A percentile compares a stretch with the other conserved stretches of the same genome.
Evolutionary conservation across 371 early-diverging fungal genomes (phyloP).

Genomic region (Batrachochytrium dendrobatidis): DNA sequence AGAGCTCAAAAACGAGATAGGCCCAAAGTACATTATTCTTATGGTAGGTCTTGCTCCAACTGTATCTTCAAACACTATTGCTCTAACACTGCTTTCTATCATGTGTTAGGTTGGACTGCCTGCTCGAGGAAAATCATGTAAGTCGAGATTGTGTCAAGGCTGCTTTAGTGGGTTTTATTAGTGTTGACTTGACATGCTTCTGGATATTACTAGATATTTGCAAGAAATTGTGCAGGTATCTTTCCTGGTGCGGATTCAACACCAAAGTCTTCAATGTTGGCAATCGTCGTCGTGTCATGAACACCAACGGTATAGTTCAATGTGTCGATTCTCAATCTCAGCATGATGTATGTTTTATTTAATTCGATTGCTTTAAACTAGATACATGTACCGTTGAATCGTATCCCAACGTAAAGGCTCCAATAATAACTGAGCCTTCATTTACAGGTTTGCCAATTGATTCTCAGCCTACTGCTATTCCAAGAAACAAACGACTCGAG

Average conservation of each 20-base stretch:
- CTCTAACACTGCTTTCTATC: background rate
- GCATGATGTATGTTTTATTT: too few relatives aligned
- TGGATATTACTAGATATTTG: slow-evolving; percentile 54
- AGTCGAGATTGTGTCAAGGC: background rate
- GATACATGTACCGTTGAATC: too few relatives aligned
- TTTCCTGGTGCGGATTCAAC: slow-evolving; percentile 44
- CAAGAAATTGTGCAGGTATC: slow-evolving; percentile 71
- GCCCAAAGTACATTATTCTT: slow-evolving; percentile 38
- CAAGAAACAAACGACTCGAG: background rate
- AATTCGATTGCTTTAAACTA: too few relatives aligned
- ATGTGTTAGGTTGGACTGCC: slow-evolving; percentile 62
- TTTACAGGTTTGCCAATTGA: too few relatives aligned
- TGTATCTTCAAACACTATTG: slow-evolving; percentile 4
- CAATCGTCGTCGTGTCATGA: slow-evolving; percentile 61
- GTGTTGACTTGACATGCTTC: background rate
- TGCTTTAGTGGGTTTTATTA: background rate
- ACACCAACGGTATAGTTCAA: too few relatives aligned
- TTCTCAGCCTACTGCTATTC: too few relatives aligned
- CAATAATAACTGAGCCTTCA: too few relatives aligned
- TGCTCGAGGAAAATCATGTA: slow-evolving; percentile 78
- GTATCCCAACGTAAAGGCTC: background rate
- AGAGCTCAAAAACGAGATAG: slow-evolving; percentile 38
- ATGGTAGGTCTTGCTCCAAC: slow-evolving; percentile 28
- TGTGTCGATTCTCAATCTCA: too few relatives aligned
- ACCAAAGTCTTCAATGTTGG: slow-evolving; percentile 74